These are phyloP conservation scores for Saturnispora serradocipensis DNA, from an alignment of 805 yeast species.

Conservation along the genomic window DNA sequence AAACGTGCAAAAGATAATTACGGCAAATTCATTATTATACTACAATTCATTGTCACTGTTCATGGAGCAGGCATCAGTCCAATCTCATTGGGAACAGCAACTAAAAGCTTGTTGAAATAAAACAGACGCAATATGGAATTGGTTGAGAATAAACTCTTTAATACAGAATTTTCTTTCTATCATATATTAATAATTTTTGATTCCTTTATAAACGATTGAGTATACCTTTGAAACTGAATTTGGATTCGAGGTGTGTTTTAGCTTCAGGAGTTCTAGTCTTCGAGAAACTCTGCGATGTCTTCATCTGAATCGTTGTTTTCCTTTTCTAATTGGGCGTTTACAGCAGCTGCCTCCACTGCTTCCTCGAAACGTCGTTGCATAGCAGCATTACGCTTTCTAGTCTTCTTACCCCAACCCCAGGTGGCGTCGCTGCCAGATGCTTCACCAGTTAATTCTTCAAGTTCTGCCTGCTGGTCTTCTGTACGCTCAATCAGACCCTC, in stretches of 20 bases:
- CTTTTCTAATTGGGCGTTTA: slow-evolving; percentile 19
- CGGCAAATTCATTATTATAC: too few relatives aligned
- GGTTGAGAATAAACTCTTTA: too few relatives aligned
- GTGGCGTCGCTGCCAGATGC: slow-evolving; percentile 29
- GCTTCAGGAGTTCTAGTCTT: slow-evolving; percentile 31
- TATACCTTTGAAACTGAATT: not conserved
- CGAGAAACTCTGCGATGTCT: slow-evolving; percentile 61
- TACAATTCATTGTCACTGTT: too few relatives aligned
- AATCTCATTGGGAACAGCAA: too few relatives aligned
- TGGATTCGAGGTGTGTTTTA: not conserved
- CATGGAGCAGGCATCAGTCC: too few relatives aligned
- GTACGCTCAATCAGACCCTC: slow-evolving; percentile 26
- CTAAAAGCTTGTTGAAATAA: too few relatives aligned
- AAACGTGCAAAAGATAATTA: too few relatives aligned
- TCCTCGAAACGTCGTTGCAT: slow-evolving; percentile 48
- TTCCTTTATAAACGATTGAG: not conserved
- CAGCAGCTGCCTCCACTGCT: slow-evolving; percentile 34
- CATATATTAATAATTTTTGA: not conserved
- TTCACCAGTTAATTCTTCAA: slow-evolving; percentile 9
- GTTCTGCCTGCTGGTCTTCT: slow-evolving; percentile 22
- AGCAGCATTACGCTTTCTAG: slow-evolving; percentile 49
- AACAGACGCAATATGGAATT: not conserved
- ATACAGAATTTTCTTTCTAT: not conserved
- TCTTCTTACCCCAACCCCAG: slow-evolving; percentile 78
- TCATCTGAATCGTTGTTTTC: slow-evolving; percentile 41